Evolutionary conservation across 768 basidiomycete genomes (phyloP), one percentile per base, ranked within the genome.

Genomic region (Leccinum sublutescens): DNA sequence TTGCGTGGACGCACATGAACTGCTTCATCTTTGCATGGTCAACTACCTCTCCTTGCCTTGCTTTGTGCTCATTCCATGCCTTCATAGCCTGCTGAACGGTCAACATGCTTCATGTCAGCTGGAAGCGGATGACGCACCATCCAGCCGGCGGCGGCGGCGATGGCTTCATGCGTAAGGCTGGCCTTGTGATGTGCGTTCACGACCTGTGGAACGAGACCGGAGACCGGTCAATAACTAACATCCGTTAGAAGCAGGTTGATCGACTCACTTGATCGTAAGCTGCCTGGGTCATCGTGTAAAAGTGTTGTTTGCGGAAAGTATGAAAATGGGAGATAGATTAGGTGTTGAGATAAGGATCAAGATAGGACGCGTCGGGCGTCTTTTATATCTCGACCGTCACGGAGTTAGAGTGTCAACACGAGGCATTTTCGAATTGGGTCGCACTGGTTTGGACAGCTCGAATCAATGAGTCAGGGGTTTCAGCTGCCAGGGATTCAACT

Each of bases 111-210:
- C 23, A 8, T 54, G 19, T 43, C 4, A 34, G 14, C n/a, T 47
- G 25, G 4, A 6, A 27, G 29, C n/a, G 19, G 15, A 29, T 1
- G 17, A 52, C 72, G 12, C 36, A 83, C 86, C 79, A 84, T 85
- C 71, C 79, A 89, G 29, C 85, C 72, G 6, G 87, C 87, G 49
- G 88, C 88, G 45, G 74, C 86, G 50, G 85, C 84, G 61, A 90
- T 79, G 47, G 89, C 69, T 73, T 90, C 84, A 69, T 90, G 88
- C 9, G 85, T 82, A 55, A 87, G 72, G 57, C 72, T 57, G 1
- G 86, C 82, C 74, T 86, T 74, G 76, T 87, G 86, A 10, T 77
- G 79, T 14, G 78, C 77, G 52, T 78, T 79, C 17, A 56, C 36
- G 50, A 81, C 79, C 84, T 86, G 60, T 34, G 19, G 54, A 38